These are phyloP conservation scores for Mortierella sp. DNA, from an alignment of 371 early-diverging fungal genomes.

Conservation along the genomic window DNA sequence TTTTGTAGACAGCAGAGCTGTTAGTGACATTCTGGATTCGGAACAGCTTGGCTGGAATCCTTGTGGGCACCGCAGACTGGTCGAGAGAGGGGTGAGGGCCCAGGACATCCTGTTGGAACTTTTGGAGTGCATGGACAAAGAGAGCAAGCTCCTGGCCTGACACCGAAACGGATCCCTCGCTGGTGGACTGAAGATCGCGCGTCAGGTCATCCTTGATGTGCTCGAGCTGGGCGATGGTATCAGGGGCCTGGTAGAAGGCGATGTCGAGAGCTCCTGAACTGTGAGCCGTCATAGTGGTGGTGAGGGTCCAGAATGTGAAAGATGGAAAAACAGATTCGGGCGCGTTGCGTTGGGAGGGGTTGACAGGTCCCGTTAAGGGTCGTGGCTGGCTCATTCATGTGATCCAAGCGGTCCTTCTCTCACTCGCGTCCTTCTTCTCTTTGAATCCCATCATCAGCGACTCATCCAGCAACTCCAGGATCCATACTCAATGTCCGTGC, in stretches of 20 bases:
- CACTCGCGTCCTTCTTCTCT: background rate
- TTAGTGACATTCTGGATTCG: slow-evolving; percentile 56
- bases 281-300: slow-evolving; percentile 32
- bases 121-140: slow-evolving; percentile 65
- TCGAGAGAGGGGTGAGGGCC: slow-evolving; percentile 54
- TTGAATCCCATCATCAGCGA: background rate
- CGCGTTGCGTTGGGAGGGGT: too few relatives aligned
- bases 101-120: slow-evolving; percentile 72
- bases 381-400: too few relatives aligned
- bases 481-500: slow-evolving; percentile 9
- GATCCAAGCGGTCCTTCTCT: too few relatives aligned
- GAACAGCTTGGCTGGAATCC: slow-evolving; percentile 73
- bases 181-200: slow-evolving; percentile 54
- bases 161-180: slow-evolving; percentile 54
- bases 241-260: slow-evolving; percentile 56
- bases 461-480: background rate
- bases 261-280: slow-evolving; percentile 52
- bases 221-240: slow-evolving; percentile 59
- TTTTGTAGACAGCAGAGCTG: slow-evolving; percentile 58
- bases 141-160: slow-evolving; percentile 67
- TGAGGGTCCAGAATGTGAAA: background rate
- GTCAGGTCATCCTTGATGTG: slow-evolving; percentile 54
- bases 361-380: too few relatives aligned
- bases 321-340: background rate
- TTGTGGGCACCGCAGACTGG: slow-evolving; percentile 43